Evolutionary conservation across 192 early-diverging fungal species (phyloP), one percentile per base, ranked within the genome.

Genomic region (Backusella parvicylindrica): DNA sequence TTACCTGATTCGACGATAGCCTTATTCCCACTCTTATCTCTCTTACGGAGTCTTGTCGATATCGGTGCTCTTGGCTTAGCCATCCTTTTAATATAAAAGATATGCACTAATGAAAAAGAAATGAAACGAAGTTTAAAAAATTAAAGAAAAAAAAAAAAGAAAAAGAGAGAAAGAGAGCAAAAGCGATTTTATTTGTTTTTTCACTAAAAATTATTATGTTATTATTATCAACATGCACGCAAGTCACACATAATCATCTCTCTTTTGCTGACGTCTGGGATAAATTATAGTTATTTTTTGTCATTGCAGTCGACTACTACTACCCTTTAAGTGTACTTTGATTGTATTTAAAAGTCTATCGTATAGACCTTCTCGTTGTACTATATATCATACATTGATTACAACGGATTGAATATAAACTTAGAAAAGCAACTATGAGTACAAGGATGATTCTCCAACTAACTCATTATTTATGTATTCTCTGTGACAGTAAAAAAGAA

Each of bases 51-150:
- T 31, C 68, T 70, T 70, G 68, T 47, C 9, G 68, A 26, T 21
- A 70, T 70, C 4, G 68, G 68, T 47, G 37, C 40, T 70, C 68
- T 70, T 16, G 18, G 38, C 28, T 70, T 70, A 41, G 40, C 21
- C 68, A 70, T 70, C 18, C 11, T 70, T 43, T 60, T 26, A n/a
- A 43, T 11, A 23, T 28, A 28, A 60, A 28, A 60, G 53, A 26
- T 60, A 60, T 28, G 2, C 11, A 60, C 21, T 7, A 28, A 60
- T 9, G 53, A 60, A 60, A 21, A 60, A 60, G 11, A 60, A 60
- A 53, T 23, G 49, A 53, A 26, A 4, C 23, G n/a, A 26, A 12
- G 9, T 53, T 21, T 53, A 60, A 47, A 18, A 47, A 47, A 47
- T 47, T 26, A 28, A 60, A 60, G 28, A 60, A 23, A 49, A 50